Conservation (phyloP, 306 rosid species). For the Malus sieversii region DNA sequence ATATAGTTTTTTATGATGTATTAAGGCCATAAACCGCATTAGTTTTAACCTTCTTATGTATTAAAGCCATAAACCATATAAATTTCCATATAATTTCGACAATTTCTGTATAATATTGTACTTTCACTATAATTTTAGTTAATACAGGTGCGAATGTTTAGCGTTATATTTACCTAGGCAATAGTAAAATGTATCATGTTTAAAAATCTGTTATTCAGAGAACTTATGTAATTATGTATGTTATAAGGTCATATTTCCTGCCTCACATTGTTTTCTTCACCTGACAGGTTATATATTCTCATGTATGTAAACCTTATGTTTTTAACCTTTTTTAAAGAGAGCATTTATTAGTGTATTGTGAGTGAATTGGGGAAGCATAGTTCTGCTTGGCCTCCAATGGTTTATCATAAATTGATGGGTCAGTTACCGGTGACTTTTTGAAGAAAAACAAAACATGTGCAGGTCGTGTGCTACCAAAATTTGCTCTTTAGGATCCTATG, state of each 20-base stretch:
- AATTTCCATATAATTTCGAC: neutral
- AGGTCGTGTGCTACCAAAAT: neutral
- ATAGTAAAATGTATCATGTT: neutral
- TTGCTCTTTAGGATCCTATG: neutral
- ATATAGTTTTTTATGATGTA: too few species aligned
- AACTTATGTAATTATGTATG: neutral
- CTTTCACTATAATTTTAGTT: neutral
- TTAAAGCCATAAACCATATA: too few species aligned
- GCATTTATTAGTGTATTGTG: too few species aligned
- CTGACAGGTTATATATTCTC: neutral
- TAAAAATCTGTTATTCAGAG: neutral
- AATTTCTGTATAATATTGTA: neutral
- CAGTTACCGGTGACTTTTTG: neutral
- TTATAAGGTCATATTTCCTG: neutral
- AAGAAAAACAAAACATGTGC: neutral
- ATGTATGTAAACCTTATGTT: too few species aligned
- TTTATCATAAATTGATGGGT: neutral
- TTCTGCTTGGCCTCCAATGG: too few species aligned
- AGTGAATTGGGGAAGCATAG: too few species aligned
- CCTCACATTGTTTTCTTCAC: neutral
- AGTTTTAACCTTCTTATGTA: too few species aligned
- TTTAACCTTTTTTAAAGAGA: too few species aligned
- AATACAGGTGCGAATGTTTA: too few species aligned
- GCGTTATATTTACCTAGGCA: neutral
- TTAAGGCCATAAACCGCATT: too few species aligned